Percentiles rank a stretch among this genome's conserved stretches.
These are phyloP conservation scores for Tetradesmus lagerheimii DNA, from an alignment of 139 green algal genomes.

Conservation along the genomic window DNA sequence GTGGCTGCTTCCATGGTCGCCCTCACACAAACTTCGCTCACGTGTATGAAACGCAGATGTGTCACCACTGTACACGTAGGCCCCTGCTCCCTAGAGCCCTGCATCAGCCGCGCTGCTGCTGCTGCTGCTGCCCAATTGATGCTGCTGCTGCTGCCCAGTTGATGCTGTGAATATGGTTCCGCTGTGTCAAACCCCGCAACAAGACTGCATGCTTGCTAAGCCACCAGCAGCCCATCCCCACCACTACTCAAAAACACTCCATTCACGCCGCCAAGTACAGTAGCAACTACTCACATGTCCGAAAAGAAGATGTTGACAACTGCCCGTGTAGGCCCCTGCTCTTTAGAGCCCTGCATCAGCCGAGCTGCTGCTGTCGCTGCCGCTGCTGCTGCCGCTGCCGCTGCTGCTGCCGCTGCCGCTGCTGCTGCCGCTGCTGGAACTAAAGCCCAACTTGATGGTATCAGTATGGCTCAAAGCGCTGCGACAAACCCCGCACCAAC, in stretches of 20 bases:
- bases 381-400: background rate
- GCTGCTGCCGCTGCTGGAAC: background rate
- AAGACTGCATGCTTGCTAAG: no score
- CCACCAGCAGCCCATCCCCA: no score
- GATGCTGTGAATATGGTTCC: no score
- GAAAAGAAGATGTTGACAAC: constrained; percentile 95
- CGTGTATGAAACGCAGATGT: constrained; percentile 97
- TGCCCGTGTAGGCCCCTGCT: constrained; percentile 10
- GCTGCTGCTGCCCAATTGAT: constrained; percentile 27
- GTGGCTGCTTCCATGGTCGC: no score
- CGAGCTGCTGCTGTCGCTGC: constrained; percentile 1
- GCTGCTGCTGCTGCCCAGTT: no score
- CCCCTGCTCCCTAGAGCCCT: background rate
- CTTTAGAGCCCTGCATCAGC: constrained; percentile 68
- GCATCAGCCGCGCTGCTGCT: constrained; percentile 80
- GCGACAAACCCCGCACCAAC: no score
- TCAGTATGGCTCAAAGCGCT: no score
- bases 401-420: background rate
- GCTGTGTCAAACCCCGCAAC: no score
- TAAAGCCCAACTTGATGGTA: no score
- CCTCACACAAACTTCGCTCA: no score
- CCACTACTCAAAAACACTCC: no score
- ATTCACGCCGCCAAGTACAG: no score
- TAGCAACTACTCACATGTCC: constrained; percentile 86
- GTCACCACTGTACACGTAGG: constrained; percentile 68